Evolutionary conservation across 2,329 filamentous ascomycete genomes (phyloP), one percentile per base, ranked within the genome.

Genomic region (Talaromyces marneffei): DNA sequence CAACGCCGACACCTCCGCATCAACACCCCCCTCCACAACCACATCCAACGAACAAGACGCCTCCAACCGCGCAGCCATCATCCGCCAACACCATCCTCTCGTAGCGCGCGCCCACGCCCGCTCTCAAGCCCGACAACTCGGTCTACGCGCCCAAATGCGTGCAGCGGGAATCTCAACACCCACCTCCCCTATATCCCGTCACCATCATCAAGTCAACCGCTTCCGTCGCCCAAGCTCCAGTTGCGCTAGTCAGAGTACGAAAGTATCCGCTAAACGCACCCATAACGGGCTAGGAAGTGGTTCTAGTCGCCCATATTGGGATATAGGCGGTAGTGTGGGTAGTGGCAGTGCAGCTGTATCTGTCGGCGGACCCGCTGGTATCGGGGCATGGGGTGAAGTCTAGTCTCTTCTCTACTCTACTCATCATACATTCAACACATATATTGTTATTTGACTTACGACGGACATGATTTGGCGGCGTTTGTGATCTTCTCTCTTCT

Each of bases 271-370:
- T 72, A 81, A 82, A 68, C 80, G 83, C 57, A 77, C 75, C 0
- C 66, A 80, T 60, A 77, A 70, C 72, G 50, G 33, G 3, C 70
- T 74, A 5, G 90, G 86, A 68, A 87, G 85, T 65, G 83, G 85
- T 35, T 92, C 89, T 48, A 90, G 87, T 50, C 80, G 91, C 58
- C 91, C 96, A 72, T 97, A 95, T 74, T 97, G 92, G 92, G 92
- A 96, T 73, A 85, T 96, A 66, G 91, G 91, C 27, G 89, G 86
- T 5, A 92, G 87, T 67, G 83, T 91, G 25, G 90, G 89, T 1
- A 92, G 89, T 60, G 88, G 88, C 3, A 90, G 87, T 65, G 80
- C 87, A 64, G 85, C 90, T 72, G 85, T 84, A 2, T 87, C 87
- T 59, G 79, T 88, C 66, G 85, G 89, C 70, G 84, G 83, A 4